Conservation (phyloP, 176 grass and related monocot species). For the Oryza longistaminata region DNA sequence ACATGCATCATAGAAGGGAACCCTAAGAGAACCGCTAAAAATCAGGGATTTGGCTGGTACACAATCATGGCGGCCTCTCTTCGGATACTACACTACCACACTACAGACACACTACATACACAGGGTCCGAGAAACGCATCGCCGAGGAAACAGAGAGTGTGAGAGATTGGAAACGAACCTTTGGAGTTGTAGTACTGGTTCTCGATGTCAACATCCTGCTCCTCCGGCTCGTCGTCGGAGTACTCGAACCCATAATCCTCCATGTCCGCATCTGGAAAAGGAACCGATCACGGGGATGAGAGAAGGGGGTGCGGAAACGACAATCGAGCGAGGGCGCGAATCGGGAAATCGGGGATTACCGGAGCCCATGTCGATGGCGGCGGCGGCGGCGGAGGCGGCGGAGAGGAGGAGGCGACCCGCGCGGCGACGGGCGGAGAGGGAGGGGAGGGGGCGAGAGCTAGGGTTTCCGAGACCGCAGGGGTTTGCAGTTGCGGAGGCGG, state of each 20-base stretch:
- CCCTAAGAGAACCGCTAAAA: background rate
- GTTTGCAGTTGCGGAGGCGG: slow-evolving; percentile 25
- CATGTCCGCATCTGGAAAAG: slow-evolving; percentile 86
- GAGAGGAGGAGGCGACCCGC: background rate
- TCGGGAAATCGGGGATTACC: slow-evolving; percentile 29
- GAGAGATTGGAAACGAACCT: slow-evolving; percentile 46
- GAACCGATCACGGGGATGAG: slow-evolving; percentile 25
- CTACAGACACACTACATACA: too few species aligned
- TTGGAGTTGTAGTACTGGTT: slow-evolving; percentile 99
- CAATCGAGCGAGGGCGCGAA: background rate
- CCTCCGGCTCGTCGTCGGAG: slow-evolving; percentile 92
- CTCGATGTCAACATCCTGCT: slow-evolving; percentile 99
- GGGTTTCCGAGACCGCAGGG: slow-evolving; percentile 40
- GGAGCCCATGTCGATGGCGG: slow-evolving; percentile 53
- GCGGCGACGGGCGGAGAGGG: background rate
- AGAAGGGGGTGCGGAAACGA: background rate
- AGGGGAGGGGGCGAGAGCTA: slow-evolving; percentile 10
- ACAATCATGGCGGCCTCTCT: background rate
- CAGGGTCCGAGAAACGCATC: background rate
- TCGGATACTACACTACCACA: background rate
- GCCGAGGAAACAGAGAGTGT: background rate
- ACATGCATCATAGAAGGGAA: background rate
- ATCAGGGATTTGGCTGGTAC: background rate
- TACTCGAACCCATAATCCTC: slow-evolving; percentile 99
- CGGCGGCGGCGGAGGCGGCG: background rate